Evolutionary conservation across 331 rosid species (phyloP), one percentile per base, ranked within the genome.

Genomic region (Acacia concinna): DNA sequence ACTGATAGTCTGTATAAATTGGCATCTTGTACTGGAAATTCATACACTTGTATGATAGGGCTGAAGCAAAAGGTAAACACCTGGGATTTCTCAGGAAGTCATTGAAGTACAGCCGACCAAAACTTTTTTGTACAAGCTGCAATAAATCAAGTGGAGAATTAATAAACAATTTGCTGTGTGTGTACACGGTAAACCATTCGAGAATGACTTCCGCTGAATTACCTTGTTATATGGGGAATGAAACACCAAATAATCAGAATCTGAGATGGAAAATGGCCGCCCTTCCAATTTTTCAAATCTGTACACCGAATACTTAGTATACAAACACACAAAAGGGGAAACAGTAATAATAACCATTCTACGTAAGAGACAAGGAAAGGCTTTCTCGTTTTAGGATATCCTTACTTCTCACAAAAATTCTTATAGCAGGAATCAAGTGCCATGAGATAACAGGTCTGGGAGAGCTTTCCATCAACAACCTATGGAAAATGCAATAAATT

Each of bases 161-260:
- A 23, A 51, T 25, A 62, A 8, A 67, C 30, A 59, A n/a, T 7
- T 32, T 31, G 59, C 47, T 3, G 3, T 18, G 14, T 15, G 7
- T 20, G 21, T 34, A 20, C 38, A 28, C 32, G 27, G 52, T 34
- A 72, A 38, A 66, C 17, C 56, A 74, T 27, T 71, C 62, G 25
- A 20, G 57, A 20, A 71, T 63, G 78, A 51, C 68, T 62, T 43
- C 27, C 40, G 15, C 25, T 37, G 32, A 65, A 77, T 38, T 87
- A 94, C 97, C 97, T 92, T 94, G 92, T 92, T 94, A 83, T 94
- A 94, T 13, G 97, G 98, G 71, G 98, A 94, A 75, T 94, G 98
- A 83, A 92, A 92, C 51, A 92, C 94, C 71, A 90, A 86, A 71
- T 86, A 90, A 49, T 92, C 96, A 17, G 94, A 87, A 67, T 90